Base-by-base conservation (phyloP, 345 rosid species). In the Salix suchowensis region DNA sequence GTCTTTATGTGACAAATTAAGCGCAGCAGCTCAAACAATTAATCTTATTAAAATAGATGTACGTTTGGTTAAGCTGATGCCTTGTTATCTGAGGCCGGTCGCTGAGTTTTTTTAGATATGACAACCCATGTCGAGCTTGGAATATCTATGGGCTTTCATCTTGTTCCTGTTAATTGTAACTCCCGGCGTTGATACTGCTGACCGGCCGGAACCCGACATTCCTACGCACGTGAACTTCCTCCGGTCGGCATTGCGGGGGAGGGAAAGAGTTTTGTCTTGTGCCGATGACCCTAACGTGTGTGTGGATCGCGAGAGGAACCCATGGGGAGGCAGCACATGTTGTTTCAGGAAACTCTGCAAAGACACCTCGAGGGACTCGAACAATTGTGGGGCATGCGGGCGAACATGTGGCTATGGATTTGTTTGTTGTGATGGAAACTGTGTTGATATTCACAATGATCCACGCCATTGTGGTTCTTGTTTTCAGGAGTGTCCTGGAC, bases 241-340 rank as follows among this genome's bases (percentile, higher is more conserved):
- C 46, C 62, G 69, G 3, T 67, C 74, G 0, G 58, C 80, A 11
- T 71, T 77, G 19, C 23, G 74, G 13, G 84, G 84, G 26, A 76
- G 82, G 54, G 65, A 65, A 19, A 82, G 82, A 64, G 70, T 54
- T 19, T 3, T 78, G 34, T 80, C 87, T 2, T 86, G 87, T 71
- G 82, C 68, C 8, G 14, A 34, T 23, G 82, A 84, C 65, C 74
- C 82, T 9, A 5, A 32, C 1, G 70, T 70, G 72, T 84, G 85
- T 7, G 60, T 66, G 77, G 86, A 81, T 69, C 76, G 78, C 1
- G 81, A 74, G 80, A 83, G 79, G 71, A 81, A 83, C 64, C 86
- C 85, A 1, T 82, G 85, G 88, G 84, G 82, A 19, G 81, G 88
- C 3, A 50, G 21, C 68, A 82, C 82, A 1, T 82, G 87, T 37